Evolutionary conservation across 139 green algal species (phyloP).

Genomic region (Closterium sp.): DNA sequence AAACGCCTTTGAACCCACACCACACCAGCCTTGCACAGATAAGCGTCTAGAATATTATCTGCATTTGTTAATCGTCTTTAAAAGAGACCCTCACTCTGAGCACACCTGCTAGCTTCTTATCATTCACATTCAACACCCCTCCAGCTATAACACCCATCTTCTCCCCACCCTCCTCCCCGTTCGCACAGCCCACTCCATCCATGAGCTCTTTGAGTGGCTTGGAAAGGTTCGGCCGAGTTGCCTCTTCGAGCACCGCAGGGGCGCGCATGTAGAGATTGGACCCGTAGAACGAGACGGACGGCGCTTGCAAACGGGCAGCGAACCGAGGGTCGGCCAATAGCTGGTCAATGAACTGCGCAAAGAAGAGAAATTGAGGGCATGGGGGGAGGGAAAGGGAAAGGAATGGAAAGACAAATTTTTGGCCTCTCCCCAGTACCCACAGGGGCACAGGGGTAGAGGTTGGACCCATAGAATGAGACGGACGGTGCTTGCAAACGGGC

Average conservation of each 20-base stretch:
- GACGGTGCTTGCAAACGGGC: slow-evolving; percentile 70
- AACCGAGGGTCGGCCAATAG: slow-evolving; percentile 65
- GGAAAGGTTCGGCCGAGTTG: slow-evolving; percentile 73
- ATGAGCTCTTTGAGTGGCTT: slow-evolving; percentile 56
- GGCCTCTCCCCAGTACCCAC: slow-evolving; percentile 77
- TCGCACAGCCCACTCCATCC: neutral
- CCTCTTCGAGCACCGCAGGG: slow-evolving; percentile 73
- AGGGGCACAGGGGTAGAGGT: slow-evolving; percentile 84
- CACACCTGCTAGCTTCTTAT: slow-evolving; percentile 78
- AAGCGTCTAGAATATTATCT: too few relatives aligned
- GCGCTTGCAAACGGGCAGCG: slow-evolving; percentile 64
- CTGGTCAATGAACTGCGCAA: slow-evolving; percentile 32
- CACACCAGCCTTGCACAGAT: too few relatives aligned
- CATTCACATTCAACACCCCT: slow-evolving; percentile 82
- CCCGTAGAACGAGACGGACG: slow-evolving; percentile 74
- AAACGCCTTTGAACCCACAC: too few relatives aligned
- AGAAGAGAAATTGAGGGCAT: neutral
- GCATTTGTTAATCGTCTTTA: neutral
- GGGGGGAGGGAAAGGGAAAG: neutral
- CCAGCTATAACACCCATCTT: neutral
- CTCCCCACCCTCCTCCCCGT: slow-evolving; percentile 18
- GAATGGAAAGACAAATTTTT: neutral
- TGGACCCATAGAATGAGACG: slow-evolving; percentile 69
- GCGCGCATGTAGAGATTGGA: slow-evolving; percentile 87
- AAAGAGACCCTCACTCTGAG: slow-evolving; percentile 63